Conservation (phyloP, 176 grass and related monocot genomes). For the Juncus inflexus region DNA sequence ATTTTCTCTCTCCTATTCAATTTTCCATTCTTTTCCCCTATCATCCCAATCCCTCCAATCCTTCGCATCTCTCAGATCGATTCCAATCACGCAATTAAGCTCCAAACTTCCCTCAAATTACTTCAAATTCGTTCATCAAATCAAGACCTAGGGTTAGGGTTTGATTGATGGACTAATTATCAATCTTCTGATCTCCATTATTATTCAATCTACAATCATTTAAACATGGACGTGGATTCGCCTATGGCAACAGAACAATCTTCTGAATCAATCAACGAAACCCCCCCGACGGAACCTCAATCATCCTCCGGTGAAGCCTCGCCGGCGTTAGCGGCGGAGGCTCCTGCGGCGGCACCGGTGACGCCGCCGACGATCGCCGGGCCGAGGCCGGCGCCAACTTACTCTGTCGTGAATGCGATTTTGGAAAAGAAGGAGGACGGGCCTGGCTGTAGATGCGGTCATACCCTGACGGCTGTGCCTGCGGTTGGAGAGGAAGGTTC, state of each 20-base stretch:
- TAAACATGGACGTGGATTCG: slow-evolving; percentile 72
- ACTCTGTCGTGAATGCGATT: slow-evolving; percentile 68
- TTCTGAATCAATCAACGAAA: slow-evolving; percentile 65
- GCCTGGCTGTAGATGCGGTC: slow-evolving; percentile 78
- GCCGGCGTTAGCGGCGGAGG: slow-evolving; percentile 30
- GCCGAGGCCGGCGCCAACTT: slow-evolving; percentile 64
- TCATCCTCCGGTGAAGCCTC: slow-evolving; percentile 23
- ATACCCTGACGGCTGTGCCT: slow-evolving; percentile 82
- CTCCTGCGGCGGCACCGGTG: slow-evolving; percentile 13
- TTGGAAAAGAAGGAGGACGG: slow-evolving; percentile 96
- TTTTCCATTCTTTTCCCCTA: slow-evolving; percentile 3
- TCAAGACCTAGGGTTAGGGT: slow-evolving; percentile 25
- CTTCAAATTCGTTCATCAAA: background rate
- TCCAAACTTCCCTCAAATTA: slow-evolving; percentile 1
- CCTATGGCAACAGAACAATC: slow-evolving; percentile 47
- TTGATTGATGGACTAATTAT: slow-evolving; percentile 21
- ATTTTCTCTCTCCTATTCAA: slow-evolving; percentile 4
- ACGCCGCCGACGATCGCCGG: slow-evolving; percentile 30
- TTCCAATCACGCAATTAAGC: slow-evolving; percentile 1
- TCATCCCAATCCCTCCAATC: background rate
- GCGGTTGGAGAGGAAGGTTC: slow-evolving; percentile 82
- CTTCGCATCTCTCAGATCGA: slow-evolving; percentile 16
- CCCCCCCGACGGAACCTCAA: slow-evolving; percentile 24
- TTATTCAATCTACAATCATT: slow-evolving; percentile 30
- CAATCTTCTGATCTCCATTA: slow-evolving; percentile 21